A percentile compares a stretch with the other conserved stretches of the same genome.
Evolutionary conservation across 2,329 filamentous ascomycete genomes (phyloP).

Genomic region (Aspergillus sp.): DNA sequence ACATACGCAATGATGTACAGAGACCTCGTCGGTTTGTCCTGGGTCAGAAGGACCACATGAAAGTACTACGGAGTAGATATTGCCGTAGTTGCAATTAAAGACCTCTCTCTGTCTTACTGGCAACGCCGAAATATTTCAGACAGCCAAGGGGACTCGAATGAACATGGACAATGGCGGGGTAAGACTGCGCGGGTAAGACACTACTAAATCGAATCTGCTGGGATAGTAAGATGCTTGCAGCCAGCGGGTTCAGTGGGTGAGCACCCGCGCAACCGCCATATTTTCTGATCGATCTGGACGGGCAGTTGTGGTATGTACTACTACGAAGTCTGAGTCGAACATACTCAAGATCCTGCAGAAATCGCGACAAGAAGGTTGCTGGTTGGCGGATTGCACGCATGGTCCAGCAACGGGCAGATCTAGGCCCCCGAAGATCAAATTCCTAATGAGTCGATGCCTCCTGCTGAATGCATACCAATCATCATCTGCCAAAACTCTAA

Average conservation of each 20-base stretch:
- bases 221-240: constrained; percentile 2
- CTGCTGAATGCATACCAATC: constrained; percentile 2
- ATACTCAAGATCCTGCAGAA: neutral
- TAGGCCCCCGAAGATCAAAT: constrained; percentile 3
- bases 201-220: neutral
- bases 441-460: neutral
- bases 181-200: constrained; percentile 1
- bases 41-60: neutral
- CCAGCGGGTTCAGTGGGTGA: neutral
- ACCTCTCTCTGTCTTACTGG: neutral
- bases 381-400: neutral
- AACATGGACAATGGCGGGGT: neutral
- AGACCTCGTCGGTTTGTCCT: too few species aligned
- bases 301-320: neutral
- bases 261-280: neutral
- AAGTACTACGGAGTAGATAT: neutral
- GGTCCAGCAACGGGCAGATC: neutral
- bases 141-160: neutral
- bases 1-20: too few species aligned
- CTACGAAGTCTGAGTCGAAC: neutral
- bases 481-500: neutral
- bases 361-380: neutral
- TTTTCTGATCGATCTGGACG: neutral
- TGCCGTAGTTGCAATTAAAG: too few species aligned
- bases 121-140: neutral